These are phyloP conservation scores for Nicotiana obtusifolia DNA, from an alignment of 257 asterid species.

Conservation along the genomic window DNA sequence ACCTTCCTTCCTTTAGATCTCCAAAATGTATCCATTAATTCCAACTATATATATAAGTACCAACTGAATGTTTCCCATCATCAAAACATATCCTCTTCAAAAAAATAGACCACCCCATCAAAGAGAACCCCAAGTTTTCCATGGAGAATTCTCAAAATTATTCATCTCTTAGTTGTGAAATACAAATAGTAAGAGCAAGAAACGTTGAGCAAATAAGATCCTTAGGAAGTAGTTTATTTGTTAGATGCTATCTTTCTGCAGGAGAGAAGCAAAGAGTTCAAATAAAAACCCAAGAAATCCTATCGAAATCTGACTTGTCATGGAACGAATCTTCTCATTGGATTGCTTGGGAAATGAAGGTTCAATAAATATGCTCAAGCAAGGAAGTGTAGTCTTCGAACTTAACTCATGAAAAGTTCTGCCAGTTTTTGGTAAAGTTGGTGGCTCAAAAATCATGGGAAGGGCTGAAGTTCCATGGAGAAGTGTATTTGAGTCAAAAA, in stretches of 20 bases:
- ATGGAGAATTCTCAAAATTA: constrained; percentile 26
- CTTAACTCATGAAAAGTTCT: constrained; percentile 49
- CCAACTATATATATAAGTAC: constrained; percentile 26
- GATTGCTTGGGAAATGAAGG: constrained; percentile 38
- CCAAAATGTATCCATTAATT: not conserved
- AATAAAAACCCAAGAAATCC: constrained; percentile 38
- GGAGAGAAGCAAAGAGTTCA: constrained; percentile 37
- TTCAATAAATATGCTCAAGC: constrained; percentile 27
- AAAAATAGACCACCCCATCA: not conserved
- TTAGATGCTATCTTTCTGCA: constrained; percentile 54
- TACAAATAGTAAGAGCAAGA: constrained; percentile 42
- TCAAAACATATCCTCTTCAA: not conserved
- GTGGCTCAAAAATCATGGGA: too few species aligned
- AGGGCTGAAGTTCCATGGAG: too few species aligned
- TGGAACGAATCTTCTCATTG: constrained; percentile 51
- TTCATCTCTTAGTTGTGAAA: constrained; percentile 29
- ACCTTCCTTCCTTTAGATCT: constrained; percentile 11
- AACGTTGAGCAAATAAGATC: too few species aligned
- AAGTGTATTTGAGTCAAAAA: too few species aligned
- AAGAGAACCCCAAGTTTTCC: not conserved
- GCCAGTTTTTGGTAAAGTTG: too few species aligned
- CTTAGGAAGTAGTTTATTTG: too few species aligned
- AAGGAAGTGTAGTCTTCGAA: constrained; percentile 41
- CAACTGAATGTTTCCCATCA: constrained; percentile 14
- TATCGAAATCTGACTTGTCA: constrained; percentile 32